These are phyloP conservation scores for Cyclocybe aegerita DNA, from an alignment of 768 basidiomycete species.

Conservation along the genomic window DNA sequence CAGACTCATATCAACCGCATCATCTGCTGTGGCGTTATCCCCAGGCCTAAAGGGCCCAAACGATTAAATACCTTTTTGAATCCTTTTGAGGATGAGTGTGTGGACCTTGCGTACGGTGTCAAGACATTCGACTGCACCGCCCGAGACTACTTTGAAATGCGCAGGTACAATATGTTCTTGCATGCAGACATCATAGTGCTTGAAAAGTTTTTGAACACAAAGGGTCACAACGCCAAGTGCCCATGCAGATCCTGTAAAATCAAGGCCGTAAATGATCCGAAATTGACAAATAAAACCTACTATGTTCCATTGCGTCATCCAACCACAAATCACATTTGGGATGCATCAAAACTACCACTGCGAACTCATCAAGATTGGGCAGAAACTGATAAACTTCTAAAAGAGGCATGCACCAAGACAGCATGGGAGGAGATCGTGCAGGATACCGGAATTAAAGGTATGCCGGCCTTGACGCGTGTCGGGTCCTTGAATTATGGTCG, in stretches of 20 bases:
- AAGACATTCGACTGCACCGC: slow-evolving; percentile 21
- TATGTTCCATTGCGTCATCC: slow-evolving; percentile 20
- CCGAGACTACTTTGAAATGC: slow-evolving; percentile 23
- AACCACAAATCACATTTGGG: background rate
- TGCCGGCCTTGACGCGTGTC: slow-evolving; percentile 23
- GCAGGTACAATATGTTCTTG: slow-evolving; percentile 25
- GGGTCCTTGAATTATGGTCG: slow-evolving; percentile 25
- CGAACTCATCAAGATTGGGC: slow-evolving; percentile 19
- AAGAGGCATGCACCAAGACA: background rate
- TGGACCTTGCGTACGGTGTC: slow-evolving; percentile 29
- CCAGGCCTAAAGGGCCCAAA: slow-evolving; percentile 37
- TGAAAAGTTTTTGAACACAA: slow-evolving; percentile 28
- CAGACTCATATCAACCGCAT: slow-evolving; percentile 29
- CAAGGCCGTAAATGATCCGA: slow-evolving; percentile 16
- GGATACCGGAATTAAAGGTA: slow-evolving; percentile 27
- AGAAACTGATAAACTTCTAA: background rate
- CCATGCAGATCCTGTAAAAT: slow-evolving; percentile 37
- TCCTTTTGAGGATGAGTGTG: slow-evolving; percentile 35
- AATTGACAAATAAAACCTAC: slow-evolving; percentile 7
- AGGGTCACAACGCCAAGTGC: slow-evolving; percentile 32
- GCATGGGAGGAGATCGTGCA: slow-evolving; percentile 15
- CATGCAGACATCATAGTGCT: slow-evolving; percentile 33
- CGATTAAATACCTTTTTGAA: slow-evolving; percentile 36
- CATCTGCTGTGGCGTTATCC: slow-evolving; percentile 40
- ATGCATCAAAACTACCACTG: slow-evolving; percentile 18